Base-by-base conservation (phyloP, 306 rosid species). In the Trifolium repens region DNA sequence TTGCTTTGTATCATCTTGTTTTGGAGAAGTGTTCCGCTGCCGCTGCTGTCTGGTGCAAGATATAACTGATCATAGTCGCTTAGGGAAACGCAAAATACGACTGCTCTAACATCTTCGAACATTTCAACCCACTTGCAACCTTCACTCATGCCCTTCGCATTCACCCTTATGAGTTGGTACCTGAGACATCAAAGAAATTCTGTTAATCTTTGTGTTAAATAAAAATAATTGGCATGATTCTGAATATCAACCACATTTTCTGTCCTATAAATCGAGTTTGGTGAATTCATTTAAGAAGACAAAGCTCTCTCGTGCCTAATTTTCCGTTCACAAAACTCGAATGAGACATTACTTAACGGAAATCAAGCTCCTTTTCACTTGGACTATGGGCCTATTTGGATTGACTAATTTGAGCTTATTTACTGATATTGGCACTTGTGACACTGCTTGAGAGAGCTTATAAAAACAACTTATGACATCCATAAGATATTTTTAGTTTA, bases 61-160 rank as follows among this genome's bases (percentile, higher is more conserved):
- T 76, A 91, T 72, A 90, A 42, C 79, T 92, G 99, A 79, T 92
- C 96, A 10, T 81, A 96, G 84, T 96, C 96, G 3, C 92, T 96
- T 47, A 96, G 91, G 26, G 96, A 71, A n/a, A 88, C 82, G 1
- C 96, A 92, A 44, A 92, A 96, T 62, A 92, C 91, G 15, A 96
- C 91, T 8, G 86, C 98, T 9, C 97, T 88, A 9, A 96, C 99
- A 42, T 96, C 99, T 87, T 92, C 98, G 16, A 96, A 96, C 99
- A 96, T 96, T 82, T 92, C 99, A 58, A 92, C 97, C 99, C 99
- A 92, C 77, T 92, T 96, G 80, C 99, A 90, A 30, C 99, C 96
- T 65, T 94, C 97, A 37, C 63, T 90, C 87, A 96, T 88, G 76
- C 99, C 99, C 89, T 85, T 90, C 22, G 98, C 98, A 78, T 93